Conservation (phyloP, 1,284 basidiomycete species). For the Marasmius oreades region DNA sequence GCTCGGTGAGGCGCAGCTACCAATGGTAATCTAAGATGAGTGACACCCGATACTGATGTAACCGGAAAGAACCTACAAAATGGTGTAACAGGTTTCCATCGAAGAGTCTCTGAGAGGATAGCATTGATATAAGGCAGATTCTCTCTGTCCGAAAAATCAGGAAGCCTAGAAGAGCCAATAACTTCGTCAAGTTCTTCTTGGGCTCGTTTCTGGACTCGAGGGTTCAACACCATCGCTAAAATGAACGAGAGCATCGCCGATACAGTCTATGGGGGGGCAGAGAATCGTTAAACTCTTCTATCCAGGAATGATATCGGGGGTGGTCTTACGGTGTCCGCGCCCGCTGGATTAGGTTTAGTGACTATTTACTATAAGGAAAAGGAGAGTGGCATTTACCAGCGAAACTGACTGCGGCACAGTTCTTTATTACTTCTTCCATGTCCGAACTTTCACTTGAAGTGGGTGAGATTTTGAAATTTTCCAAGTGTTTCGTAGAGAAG, state of each 20-base stretch:
- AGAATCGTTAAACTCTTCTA: background rate
- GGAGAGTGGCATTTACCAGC: background rate
- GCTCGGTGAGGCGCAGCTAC: background rate
- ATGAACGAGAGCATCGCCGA: constrained; percentile 22
- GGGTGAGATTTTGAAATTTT: background rate
- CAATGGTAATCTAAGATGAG: background rate
- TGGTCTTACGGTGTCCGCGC: constrained; percentile 16
- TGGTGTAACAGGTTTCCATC: constrained; percentile 2
- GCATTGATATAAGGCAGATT: constrained; percentile 4
- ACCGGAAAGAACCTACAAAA: background rate
- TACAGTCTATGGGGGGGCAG: constrained; percentile 15
- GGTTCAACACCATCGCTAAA: constrained; percentile 26
- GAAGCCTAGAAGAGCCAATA: constrained; percentile 29
- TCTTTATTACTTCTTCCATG: background rate
- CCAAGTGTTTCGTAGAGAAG: background rate
- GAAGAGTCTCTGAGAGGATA: background rate
- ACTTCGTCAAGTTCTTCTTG: constrained; percentile 32
- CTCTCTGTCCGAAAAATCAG: constrained; percentile 20
- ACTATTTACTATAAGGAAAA: background rate
- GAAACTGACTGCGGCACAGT: background rate
- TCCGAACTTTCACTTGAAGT: background rate
- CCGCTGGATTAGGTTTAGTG: constrained; percentile 2
- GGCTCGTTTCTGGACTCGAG: constrained; percentile 22
- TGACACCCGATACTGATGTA: background rate
- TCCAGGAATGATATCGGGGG: background rate